Conservation (phyloP, 2,329 filamentous ascomycete species). For the Huntiella decipiens region DNA sequence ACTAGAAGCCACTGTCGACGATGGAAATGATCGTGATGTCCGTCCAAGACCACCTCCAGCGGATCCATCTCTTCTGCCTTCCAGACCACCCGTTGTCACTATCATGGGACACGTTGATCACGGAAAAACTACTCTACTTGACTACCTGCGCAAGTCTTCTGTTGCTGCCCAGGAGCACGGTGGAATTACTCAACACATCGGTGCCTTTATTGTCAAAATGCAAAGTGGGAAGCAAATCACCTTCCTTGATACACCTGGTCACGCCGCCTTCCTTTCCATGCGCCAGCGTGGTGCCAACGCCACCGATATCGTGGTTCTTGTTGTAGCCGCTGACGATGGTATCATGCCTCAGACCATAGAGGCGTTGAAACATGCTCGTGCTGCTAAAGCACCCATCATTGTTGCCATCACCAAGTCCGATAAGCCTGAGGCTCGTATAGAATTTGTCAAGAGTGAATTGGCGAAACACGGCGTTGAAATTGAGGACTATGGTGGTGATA, state of each 20-base stretch:
- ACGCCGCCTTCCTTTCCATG: conserved; percentile 92
- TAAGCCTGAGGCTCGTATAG: conserved; percentile 61
- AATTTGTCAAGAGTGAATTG: conserved; percentile 77
- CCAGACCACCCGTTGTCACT: conserved; percentile 79
- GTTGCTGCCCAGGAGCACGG: conserved; percentile 83
- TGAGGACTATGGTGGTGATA: conserved; percentile 87
- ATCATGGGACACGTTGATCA: conserved; percentile 99
- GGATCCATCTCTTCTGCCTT: conserved; percentile 48
- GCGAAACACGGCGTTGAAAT: conserved; percentile 69
- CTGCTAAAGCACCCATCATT: conserved; percentile 80
- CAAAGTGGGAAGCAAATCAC: conserved; percentile 78
- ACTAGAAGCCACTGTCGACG: conserved; percentile 64
- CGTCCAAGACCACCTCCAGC: conserved; percentile 47
- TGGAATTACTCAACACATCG: conserved; percentile 96
- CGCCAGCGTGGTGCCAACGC: conserved; percentile 86
- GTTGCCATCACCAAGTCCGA: conserved; percentile 97
- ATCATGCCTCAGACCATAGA: conserved; percentile 95
- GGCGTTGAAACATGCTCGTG: conserved; percentile 80
- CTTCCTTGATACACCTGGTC: conserved; percentile 90
- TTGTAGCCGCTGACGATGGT: conserved; percentile 91
- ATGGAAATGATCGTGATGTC: conserved; percentile 48
- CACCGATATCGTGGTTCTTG: conserved; percentile 88
- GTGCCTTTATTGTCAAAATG: conserved; percentile 83
- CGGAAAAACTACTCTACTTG: conserved; percentile 89
- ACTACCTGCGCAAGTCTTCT: conserved; percentile 83